Evolutionary conservation across 805 yeast genomes (phyloP).

Genomic region (Ogataea neopini): DNA sequence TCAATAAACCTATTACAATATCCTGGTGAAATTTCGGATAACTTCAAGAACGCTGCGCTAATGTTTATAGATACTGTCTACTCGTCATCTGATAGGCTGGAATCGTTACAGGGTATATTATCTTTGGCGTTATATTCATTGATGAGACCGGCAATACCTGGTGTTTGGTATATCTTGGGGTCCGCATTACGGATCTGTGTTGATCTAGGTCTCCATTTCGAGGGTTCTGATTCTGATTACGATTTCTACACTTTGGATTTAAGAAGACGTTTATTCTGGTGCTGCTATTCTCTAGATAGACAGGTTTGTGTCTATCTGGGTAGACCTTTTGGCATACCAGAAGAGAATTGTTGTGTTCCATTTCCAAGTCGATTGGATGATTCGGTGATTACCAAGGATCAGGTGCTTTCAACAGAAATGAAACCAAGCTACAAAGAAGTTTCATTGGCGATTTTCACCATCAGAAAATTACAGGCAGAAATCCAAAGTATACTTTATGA

Average conservation of each 20-base stretch:
- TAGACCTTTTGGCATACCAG: conserved; percentile 87
- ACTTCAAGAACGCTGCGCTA: conserved; percentile 69
- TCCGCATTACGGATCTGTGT: conserved; percentile 77
- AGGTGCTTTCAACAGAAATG: conserved; percentile 40
- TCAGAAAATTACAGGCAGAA: conserved; percentile 76
- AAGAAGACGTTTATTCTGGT: conserved; percentile 83
- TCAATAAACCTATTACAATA: conserved; percentile 71
- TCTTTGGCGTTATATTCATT: conserved; percentile 69
- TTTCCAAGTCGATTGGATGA: conserved; percentile 81
- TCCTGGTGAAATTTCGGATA: conserved; percentile 63
- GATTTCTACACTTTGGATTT: conserved; percentile 65
- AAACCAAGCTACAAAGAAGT: conserved; percentile 63
- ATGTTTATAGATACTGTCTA: conserved; percentile 58
- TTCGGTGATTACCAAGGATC: conserved; percentile 46
- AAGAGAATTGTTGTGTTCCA: conserved; percentile 67
- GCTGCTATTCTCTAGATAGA: conserved; percentile 81
- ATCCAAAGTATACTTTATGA: conserved; percentile 74
- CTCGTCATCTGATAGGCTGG: conserved; percentile 60
- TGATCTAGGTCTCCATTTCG: conserved; percentile 83
- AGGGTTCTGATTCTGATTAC: conserved; percentile 37
- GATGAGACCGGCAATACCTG: conserved; percentile 88
- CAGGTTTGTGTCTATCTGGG: conserved; percentile 86
- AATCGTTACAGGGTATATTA: conserved; percentile 70
- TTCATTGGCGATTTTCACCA: conserved; percentile 63
- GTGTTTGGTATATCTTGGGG: conserved; percentile 91